These are phyloP conservation scores for Tuber calosporum DNA, from an alignment of 495 filamentous ascomycete species.

Conservation along the genomic window DNA sequence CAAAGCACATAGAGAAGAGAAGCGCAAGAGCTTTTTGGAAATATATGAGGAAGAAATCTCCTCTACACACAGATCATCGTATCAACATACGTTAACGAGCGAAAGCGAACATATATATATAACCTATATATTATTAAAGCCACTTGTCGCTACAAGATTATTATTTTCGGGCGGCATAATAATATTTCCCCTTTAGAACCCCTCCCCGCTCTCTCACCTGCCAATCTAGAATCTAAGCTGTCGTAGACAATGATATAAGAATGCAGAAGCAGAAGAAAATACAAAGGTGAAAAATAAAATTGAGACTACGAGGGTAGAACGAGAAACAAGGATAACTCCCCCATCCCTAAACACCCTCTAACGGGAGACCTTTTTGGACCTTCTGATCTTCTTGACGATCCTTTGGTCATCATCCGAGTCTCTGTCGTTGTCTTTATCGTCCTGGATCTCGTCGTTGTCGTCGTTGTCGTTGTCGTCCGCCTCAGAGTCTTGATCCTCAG, in stretches of 20 bases:
- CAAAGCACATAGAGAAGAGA: not conserved
- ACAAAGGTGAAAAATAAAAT: not conserved
- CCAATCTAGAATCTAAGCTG: not conserved
- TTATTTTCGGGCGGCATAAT: not conserved
- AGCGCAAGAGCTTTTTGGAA: not conserved
- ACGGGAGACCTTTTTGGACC: not conserved
- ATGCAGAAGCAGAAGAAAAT: not conserved
- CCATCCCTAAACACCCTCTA: not conserved
- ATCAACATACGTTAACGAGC: not conserved
- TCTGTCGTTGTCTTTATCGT: constrained; percentile 6
- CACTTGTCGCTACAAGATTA: not conserved
- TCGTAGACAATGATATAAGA: not conserved
- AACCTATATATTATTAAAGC: not conserved
- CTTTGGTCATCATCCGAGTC: constrained; percentile 13
- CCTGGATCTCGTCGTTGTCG: not conserved
- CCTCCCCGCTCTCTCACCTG: not conserved
- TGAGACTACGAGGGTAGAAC: not conserved
- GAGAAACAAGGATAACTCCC: not conserved
- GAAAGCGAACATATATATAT: not conserved
- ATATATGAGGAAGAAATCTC: not conserved
- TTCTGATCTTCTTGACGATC: not conserved
- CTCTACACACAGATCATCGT: not conserved
- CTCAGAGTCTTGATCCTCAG: constrained; percentile 41
- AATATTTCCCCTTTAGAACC: not conserved
- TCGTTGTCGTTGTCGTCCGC: constrained; percentile 18